These are phyloP conservation scores for Blastosporella zonata DNA, from an alignment of 1,284 basidiomycete genomes.

Conservation along the genomic window DNA sequence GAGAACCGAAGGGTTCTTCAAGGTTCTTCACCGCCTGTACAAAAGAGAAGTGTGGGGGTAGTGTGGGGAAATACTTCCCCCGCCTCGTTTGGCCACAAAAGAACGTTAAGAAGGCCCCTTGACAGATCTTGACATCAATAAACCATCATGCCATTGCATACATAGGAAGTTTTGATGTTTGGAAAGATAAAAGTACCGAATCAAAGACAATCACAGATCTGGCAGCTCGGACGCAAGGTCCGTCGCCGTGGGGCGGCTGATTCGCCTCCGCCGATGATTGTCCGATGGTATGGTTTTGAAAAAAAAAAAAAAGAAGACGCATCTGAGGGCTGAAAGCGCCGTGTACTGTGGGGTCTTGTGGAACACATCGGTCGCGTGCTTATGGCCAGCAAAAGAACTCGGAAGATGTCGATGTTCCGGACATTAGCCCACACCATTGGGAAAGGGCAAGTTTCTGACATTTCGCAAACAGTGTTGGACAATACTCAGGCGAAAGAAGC, in stretches of 20 bases:
- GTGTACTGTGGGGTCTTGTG: neutral
- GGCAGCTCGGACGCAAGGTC: slow-evolving; percentile 12
- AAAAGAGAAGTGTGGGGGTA: slow-evolving; percentile 8
- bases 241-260: neutral
- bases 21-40: slow-evolving; percentile 7
- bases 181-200: slow-evolving; percentile 7
- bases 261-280: slow-evolving; percentile 14
- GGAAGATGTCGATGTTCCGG: neutral
- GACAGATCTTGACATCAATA: slow-evolving; percentile 5
- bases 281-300: slow-evolving; percentile 12
- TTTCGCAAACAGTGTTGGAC: neutral
- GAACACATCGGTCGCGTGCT: neutral
- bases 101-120: slow-evolving; percentile 5
- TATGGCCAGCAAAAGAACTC: neutral
- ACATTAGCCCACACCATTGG: neutral
- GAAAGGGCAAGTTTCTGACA: neutral
- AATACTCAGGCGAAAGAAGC: neutral
- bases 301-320: slow-evolving; percentile 5
- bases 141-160: neutral
- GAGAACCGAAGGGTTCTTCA: too few relatives aligned
- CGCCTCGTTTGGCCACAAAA: neutral
- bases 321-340: slow-evolving; percentile 1
- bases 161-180: neutral
- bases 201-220: slow-evolving; percentile 13
- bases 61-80: slow-evolving; percentile 8